Base-by-base conservation (phyloP, 176 grass and related monocot species). In the Oryza glaberrima region DNA sequence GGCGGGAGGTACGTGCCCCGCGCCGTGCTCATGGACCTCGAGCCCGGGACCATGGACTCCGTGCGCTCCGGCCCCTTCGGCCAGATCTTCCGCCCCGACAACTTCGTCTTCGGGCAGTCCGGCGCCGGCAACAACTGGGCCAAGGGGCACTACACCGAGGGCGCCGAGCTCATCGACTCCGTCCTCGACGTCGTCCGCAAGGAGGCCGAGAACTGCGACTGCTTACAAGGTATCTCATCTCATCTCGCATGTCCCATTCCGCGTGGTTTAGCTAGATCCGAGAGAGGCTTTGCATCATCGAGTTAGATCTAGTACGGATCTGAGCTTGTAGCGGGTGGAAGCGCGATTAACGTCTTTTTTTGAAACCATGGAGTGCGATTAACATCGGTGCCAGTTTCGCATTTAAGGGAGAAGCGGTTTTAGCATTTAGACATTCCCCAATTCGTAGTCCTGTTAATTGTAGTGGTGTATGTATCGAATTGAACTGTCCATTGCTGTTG, bases 161-260 rank as follows among this genome's bases (percentile, higher is more conserved):
- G 95, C 35, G 95, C 95, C 11, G 95, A 98, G 90, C 88, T 98
- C 54, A 95, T 98, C 72, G 95, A 98, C 73, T 84, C 95, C 22
- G 91, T 98, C 73, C 89, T 98, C 76, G 95, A 98, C 76, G 95
- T 98, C 61, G 95, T 98, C 5, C 91, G 95, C 81, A 98, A 95
- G 89, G 95, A 98, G 85, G 95, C 95, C 67, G 95, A 98, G 87
- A 98, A 98, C 81, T 98, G 95, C 81, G 95, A 97, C 73, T 94
- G 92, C 76, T 85, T 97, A 4, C 95, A 97, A 72, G 95, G 95
- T 98, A 94, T 23, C 60, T 17, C n/a, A 25, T 56, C 36, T 45
- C 23, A 0, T 38, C 77, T 26, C 36, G 8, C 36, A 32, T 23
- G 7, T 9, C 4, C 4, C 71, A 35, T 23, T 32, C 67, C 3